Percentiles rank a stretch among this genome's conserved stretches.
phyloP scores from a whole-genome alignment of 1,139 yeast species.

The Saccharomyces hybrid region DNA sequence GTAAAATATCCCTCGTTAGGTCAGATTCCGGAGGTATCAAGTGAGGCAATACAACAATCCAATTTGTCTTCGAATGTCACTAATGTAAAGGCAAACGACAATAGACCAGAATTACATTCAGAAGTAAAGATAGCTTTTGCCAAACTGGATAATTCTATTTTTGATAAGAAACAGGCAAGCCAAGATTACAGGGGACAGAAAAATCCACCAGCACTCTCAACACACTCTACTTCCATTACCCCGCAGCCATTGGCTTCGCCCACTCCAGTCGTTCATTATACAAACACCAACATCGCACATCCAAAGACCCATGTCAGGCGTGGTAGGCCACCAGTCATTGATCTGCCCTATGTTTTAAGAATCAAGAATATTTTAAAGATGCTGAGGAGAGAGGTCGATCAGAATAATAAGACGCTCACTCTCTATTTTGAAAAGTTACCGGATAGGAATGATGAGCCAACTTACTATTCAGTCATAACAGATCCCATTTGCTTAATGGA shows the following conservation, averaged over 20 bases:
- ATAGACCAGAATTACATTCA: neutral
- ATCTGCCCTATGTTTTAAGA: slow-evolving; percentile 86
- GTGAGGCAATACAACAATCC: slow-evolving; percentile 8
- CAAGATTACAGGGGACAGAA: neutral
- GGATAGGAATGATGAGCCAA: slow-evolving; percentile 55
- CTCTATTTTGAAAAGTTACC: slow-evolving; percentile 75
- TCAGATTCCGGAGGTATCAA: slow-evolving; percentile 51
- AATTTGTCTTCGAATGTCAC: slow-evolving; percentile 7
- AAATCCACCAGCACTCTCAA: neutral
- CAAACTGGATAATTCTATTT: neutral
- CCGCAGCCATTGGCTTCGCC: neutral
- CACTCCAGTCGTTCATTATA: neutral
- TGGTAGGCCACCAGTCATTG: slow-evolving; percentile 94
- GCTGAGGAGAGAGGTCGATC: slow-evolving; percentile 63
- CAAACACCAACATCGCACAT: slow-evolving; percentile 6
- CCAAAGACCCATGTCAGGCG: slow-evolving; percentile 44
- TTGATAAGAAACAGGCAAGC: neutral
- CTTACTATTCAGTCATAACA: slow-evolving; percentile 55
- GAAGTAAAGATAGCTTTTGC: neutral
- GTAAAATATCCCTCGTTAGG: slow-evolving; percentile 67
- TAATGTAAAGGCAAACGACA: slow-evolving; percentile 3
- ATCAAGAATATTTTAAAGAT: slow-evolving; percentile 79
- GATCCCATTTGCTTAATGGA: slow-evolving; percentile 77
- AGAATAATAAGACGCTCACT: slow-evolving; percentile 44
- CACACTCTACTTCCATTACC: neutral